Base-by-base conservation (phyloP, 148 eudicot genomes). In the Mesembryanthemum crystallinum region DNA sequence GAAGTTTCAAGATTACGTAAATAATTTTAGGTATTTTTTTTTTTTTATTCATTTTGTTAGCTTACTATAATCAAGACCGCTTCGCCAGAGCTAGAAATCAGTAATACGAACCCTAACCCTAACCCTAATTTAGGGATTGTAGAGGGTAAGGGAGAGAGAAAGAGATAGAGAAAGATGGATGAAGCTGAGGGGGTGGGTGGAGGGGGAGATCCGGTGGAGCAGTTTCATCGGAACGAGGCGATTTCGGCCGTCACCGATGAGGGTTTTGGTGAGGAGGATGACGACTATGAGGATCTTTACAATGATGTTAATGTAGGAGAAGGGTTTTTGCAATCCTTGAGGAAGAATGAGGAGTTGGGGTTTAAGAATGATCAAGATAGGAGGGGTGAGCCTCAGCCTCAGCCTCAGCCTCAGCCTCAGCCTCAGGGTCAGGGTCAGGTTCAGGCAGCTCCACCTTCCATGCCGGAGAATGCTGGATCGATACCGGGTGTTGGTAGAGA, bases 291-390 rank as follows among this genome's bases (percentile, higher is more conserved):
- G 70, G 98, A 93, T 75, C 96, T 93, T 21, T 93, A 93, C 43
- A 89, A 90, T 70, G 95, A 90, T 77, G 93, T 92, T 71, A 90
- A 92, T 70, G 95, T 92, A 14, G 95, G 95, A 5, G 97, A 92
- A 83, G 89, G 90, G 77, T 85, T 92, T 47, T 83, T 85, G 17
- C 89, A 89, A 62, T 87, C 92, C 1, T 42, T 89, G 30, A 63
- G 84, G 42, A 88, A 89, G 75, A 86, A 83, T 63, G 91, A 88
- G 83, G 91, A 91, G 80, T 71, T 69, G 67, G 69, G 71, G n/a
- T n/a, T n/a, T n/a, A n/a, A n/a, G 20, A 82, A 74, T 45, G 88
- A 82, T 54, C 83, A 79, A 43, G 88, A 80, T 49, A 76, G 72
- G 57, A 68, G 81, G 55, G 61, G 71, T 60, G 87, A 82, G 58